Base-by-base conservation (phyloP, 768 basidiomycete species). In the Termitomyces sp. region DNA sequence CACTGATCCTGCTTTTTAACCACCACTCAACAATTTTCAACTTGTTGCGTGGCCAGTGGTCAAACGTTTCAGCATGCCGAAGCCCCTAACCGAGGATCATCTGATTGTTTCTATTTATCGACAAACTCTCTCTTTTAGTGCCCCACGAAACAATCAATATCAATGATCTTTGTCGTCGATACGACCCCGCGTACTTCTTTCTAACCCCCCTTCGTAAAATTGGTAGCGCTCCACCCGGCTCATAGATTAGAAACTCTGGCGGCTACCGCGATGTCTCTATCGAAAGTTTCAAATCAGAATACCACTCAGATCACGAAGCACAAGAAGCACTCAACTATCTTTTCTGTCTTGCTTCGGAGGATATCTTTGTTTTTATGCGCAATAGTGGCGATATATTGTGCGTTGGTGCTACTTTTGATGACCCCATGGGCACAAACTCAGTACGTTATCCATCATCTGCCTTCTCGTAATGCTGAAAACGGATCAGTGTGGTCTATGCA, bases 341-440 rank as follows among this genome's bases (percentile, higher is more conserved):
- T 40, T 15, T 45, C 42, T 40, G 35, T 40, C 22, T 35, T 55
- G 19, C 11, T 54, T 28, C 42, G 47, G 12, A 44, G 49, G 35
- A 28, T 30, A 6, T 17, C 5, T 26, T 19, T 55, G 12, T 14
- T 50, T 21, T 34, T 55, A 22, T 26, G 26, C 1, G 38, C 32
- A 2, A 17, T 44, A 14, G 4, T 52, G 14, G 46, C 50, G 10
- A 50, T 64, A 5, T 70, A 70, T 47, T 56, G 60, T 40, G 22
- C 64, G 2, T 60, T 61, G 0, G 68, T 75, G 9, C 30, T 69
- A 5, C 59, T 74, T 37, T 65, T 71, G 8, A 67, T 75, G 73
- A 69, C 69, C 24, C 74, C 74, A 1, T 58, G 73, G 54, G 66
- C 71, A 5, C 74, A 76, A 57, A 73, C 72, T 14, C 67, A 70